Evolutionary conservation across 345 rosid species (phyloP), one percentile per base, ranked within the genome.

Genomic region (Lepidium sativum): DNA sequence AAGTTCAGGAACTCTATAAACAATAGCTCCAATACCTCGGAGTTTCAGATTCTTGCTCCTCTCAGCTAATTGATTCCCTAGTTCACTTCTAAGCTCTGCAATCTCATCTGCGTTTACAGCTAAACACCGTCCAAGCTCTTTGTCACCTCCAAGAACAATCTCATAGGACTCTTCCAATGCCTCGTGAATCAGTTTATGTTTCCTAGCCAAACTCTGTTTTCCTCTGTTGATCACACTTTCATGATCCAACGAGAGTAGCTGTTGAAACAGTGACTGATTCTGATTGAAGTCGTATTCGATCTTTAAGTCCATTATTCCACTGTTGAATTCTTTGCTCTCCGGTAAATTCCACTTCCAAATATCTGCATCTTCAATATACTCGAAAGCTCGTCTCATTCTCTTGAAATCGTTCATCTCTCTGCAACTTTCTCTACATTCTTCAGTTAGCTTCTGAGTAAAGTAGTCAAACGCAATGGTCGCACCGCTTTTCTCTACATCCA

Each of bases 391-490:
- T 60, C 89, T 73, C 72, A 77, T 51, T 44, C 78, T 73, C 54
- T 77, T 77, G 16, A 82, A 81, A 33, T 78, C 80, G 16, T 10
- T 15, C 48, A 60, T 43, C 52, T 69, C 71, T 50, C 17, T 33
- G 43, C 71, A 50, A 11, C 8, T 15, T 12, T 25, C 70, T 10
- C 29, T 18, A 14, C 45, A 14, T 27, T 79, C 59, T 8, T 69
- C 71, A 2, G 5, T 9, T 34, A 88, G 63, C 69, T 80, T 85
- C 49, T 74, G 57, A 68, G 70, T 84, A 70, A 88, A 88, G 68
- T 84, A 88, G 68, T 86, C 96, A 44, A 49, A 84, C 37, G 96
- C 92, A 78, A 88, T 82, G 4, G 85, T 86, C 2, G 89, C 92
- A 5, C 96, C 96, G 59, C 96, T 88, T 63, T 89, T 82, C 63